Percentiles rank a stretch among this genome's conserved stretches.
Evolutionary conservation across 768 basidiomycete species (phyloP).

Genomic region (Suillus variegatus): DNA sequence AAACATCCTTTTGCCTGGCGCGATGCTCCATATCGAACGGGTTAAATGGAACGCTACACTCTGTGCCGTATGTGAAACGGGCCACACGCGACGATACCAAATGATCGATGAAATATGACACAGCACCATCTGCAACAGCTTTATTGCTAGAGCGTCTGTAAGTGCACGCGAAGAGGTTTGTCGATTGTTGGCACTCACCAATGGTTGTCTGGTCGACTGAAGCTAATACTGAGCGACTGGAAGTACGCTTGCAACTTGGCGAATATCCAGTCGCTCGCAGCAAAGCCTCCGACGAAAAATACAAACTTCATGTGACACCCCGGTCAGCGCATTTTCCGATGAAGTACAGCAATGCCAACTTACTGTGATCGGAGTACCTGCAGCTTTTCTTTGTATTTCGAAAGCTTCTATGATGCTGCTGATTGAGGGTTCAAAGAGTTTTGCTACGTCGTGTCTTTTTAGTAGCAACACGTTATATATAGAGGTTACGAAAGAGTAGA

Average conservation of each 20-base stretch:
- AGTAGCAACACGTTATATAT: neutral
- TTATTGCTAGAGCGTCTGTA: conserved; percentile 36
- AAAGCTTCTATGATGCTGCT: conserved; percentile 39
- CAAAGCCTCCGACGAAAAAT: conserved; percentile 57
- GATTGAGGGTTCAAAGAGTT: conserved; percentile 47
- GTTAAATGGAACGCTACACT: conserved; percentile 39
- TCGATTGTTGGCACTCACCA: conserved; percentile 40
- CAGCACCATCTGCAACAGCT: conserved; percentile 56
- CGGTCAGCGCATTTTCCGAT: neutral
- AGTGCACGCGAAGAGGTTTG: conserved; percentile 8
- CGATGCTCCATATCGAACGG: conserved; percentile 41
- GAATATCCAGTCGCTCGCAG: conserved; percentile 52
- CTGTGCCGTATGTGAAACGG: conserved; percentile 49
- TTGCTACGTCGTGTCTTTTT: conserved; percentile 38
- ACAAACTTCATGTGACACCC: conserved; percentile 28
- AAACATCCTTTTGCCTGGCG: conserved; percentile 32
- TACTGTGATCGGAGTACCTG: conserved; percentile 36
- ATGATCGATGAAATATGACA: conserved; percentile 45
- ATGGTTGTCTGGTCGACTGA: conserved; percentile 54
- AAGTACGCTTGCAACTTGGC: conserved; percentile 41
- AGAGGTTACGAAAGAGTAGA: neutral
- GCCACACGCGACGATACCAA: conserved; percentile 50
- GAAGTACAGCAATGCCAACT: conserved; percentile 4
- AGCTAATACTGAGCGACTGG: conserved; percentile 36
- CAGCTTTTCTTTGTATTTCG: conserved; percentile 29